A percentile compares a stretch with the other conserved stretches of the same genome.
phyloP scores from a whole-genome alignment of 495 filamentous ascomycete species.

The Aspergillus sclerotiicarbonarius region DNA sequence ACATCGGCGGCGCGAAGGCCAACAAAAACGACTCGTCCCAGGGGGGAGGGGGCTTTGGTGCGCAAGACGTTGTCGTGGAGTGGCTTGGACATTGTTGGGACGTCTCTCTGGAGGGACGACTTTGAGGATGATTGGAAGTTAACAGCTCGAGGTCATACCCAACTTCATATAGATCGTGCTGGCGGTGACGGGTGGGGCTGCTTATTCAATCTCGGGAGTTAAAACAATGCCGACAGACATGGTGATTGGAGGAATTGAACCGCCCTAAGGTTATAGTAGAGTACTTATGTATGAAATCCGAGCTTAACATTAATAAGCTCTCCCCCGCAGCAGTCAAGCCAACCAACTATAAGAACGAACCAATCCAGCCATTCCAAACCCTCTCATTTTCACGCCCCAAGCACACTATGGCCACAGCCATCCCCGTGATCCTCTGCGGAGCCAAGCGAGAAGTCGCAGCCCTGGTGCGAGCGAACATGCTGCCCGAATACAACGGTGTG shows the following conservation, averaged over 20 bases:
- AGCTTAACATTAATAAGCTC: too few relatives aligned
- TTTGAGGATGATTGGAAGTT: too few relatives aligned
- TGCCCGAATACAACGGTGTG: neutral
- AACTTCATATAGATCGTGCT: neutral
- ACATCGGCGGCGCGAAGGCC: conserved; percentile 56
- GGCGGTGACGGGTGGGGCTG: neutral
- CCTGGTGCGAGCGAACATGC: neutral
- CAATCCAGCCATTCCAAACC: too few relatives aligned
- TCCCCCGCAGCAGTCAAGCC: too few relatives aligned
- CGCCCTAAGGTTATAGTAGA: too few relatives aligned
- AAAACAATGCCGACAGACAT: neutral
- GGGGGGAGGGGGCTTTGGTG: conserved; percentile 38
- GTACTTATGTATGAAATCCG: too few relatives aligned
- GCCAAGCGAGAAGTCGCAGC: neutral
- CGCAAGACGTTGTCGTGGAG: conserved; percentile 23
- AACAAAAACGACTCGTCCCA: conserved; percentile 54
- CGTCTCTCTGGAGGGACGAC: neutral
- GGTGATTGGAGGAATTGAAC: neutral
- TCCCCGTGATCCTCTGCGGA: neutral
- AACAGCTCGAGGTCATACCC: too few relatives aligned
- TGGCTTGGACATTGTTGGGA: neutral
- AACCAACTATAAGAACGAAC: too few relatives aligned
- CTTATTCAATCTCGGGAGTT: neutral
- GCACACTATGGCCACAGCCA: neutral
- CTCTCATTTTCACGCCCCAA: too few relatives aligned